Percentiles rank a stretch among this genome's conserved stretches.
Evolutionary conservation across 2,329 filamentous ascomycete genomes (phyloP).

Genomic region (Aureobasidium sp.): DNA sequence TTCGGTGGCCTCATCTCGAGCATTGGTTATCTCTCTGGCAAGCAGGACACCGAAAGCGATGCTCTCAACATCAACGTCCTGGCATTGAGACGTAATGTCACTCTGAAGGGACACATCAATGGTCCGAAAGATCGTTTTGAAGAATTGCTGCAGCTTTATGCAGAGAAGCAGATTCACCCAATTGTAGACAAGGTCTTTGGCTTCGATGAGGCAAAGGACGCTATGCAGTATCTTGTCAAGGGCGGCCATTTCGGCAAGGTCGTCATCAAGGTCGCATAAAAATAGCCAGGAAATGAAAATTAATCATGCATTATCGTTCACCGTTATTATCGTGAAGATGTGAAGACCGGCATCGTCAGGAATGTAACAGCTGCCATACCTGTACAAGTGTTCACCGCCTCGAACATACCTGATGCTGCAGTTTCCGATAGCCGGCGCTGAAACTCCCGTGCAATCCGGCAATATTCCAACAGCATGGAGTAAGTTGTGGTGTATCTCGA

Average conservation of each 20-base stretch:
- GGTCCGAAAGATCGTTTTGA: constrained; percentile 51
- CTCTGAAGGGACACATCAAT: constrained; percentile 54
- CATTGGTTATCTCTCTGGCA: constrained; percentile 42
- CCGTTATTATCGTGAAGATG: constrained; percentile 4
- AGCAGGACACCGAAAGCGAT: constrained; percentile 50
- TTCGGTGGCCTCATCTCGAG: constrained; percentile 39
- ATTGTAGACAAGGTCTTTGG: constrained; percentile 36
- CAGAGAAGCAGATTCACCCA: constrained; percentile 34
- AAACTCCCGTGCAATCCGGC: neutral
- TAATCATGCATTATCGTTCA: constrained; percentile 5
- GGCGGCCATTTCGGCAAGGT: constrained; percentile 41
- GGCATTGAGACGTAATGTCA: constrained; percentile 45
- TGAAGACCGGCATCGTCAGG: neutral
- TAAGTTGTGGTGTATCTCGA: neutral
- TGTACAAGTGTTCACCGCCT: constrained; percentile 2
- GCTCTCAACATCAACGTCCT: constrained; percentile 55
- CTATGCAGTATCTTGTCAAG: constrained; percentile 37
- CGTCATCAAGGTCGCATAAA: constrained; percentile 28
- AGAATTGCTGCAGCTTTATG: constrained; percentile 37
- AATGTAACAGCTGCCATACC: neutral
- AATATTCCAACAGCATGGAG: neutral
- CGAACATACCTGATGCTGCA: neutral
- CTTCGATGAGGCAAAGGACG: constrained; percentile 38
- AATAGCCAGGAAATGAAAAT: neutral
- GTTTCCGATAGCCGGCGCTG: neutral